Base-by-base conservation (phyloP, 495 filamentous ascomycete species). In the Xylaria grammica region DNA sequence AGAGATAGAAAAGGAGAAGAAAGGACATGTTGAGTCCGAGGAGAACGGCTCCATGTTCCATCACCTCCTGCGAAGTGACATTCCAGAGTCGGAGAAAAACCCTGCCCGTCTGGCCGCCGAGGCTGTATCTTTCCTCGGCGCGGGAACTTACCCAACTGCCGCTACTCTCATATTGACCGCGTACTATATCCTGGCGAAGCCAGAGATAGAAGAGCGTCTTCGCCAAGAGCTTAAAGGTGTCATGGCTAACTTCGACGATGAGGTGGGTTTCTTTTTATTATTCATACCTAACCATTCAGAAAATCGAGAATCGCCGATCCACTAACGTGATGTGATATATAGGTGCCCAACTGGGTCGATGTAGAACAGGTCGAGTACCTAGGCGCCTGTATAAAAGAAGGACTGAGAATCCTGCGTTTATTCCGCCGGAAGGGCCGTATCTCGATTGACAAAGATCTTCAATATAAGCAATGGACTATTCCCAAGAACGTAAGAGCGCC, bases 301-400 rank as follows among this genome's bases (percentile, higher is more conserved):
- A n/a, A n/a, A n/a, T n/a, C n/a, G n/a, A n/a, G n/a, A n/a, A n/a
- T n/a, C n/a, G n/a, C n/a, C n/a, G n/a, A n/a, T n/a, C n/a, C n/a
- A 36, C 5, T 36, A 36, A 5, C 11, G 34, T 6, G 6, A 36
- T 36, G 34, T 36, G 40, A 11, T 44, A 13, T 44, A 19, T n/a
- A 53, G 13, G 40, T 62, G 2, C 72, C 76, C 1, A 63, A 65
- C 5, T 72, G 73, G 67, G 53, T 57, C 0, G 59, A 69, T 19
- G 65, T 80, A 17, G 77, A 80, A 53, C 66, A 67, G 32, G 32
- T 78, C 32, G 68, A 72, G 0, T 77, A 74, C 44, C 56, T 78
- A 11, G 68, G 69, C 34, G 76, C 77, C 0, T 56, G 77, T 22
- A 73, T 78, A 65, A 78, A 79, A 59, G 77, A 79, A 62, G 68